Conservation (phyloP, 75 land plant species). For the Adiantum capillusveneris region DNA sequence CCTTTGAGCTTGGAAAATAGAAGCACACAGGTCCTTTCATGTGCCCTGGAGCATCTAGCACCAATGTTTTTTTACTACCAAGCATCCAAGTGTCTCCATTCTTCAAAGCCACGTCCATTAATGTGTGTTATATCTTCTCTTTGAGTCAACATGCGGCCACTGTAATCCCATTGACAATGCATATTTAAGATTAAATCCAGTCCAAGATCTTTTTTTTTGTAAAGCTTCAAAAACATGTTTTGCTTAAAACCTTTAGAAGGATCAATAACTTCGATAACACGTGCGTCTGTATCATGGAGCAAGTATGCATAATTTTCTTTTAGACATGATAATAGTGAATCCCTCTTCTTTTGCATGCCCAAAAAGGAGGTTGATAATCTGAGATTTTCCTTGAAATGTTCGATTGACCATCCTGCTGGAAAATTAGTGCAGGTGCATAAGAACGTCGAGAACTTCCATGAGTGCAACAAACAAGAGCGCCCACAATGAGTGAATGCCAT, state of each 20-base stretch:
- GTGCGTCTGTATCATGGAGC: constrained; percentile 67
- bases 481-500: no score
- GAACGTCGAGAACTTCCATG: no score
- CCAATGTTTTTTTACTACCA: constrained; percentile 74
- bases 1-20: constrained; percentile 63
- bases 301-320: constrained; percentile 94
- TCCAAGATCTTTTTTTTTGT: constrained; percentile 42
- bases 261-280: constrained; percentile 83
- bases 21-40: constrained; percentile 87
- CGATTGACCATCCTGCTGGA: no score
- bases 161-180: constrained; percentile 96
- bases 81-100: constrained; percentile 97
- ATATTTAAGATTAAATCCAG: constrained; percentile 79
- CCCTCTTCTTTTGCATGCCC: no score
- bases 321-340: constrained; percentile 79
- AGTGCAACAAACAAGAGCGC: no score
- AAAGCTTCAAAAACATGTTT: constrained; percentile 63
- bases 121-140: constrained; percentile 78
- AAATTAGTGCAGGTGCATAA: no score
- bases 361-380: no score
- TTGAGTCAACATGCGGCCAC: constrained; percentile 83
- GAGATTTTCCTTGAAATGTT: no score
- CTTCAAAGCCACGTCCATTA: constrained; percentile 64
- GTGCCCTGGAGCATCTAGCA: constrained; percentile 89
- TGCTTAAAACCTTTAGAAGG: constrained; percentile 91